Conservation (phyloP, 768 basidiomycete genomes). For the Mrakia blollopis region DNA sequence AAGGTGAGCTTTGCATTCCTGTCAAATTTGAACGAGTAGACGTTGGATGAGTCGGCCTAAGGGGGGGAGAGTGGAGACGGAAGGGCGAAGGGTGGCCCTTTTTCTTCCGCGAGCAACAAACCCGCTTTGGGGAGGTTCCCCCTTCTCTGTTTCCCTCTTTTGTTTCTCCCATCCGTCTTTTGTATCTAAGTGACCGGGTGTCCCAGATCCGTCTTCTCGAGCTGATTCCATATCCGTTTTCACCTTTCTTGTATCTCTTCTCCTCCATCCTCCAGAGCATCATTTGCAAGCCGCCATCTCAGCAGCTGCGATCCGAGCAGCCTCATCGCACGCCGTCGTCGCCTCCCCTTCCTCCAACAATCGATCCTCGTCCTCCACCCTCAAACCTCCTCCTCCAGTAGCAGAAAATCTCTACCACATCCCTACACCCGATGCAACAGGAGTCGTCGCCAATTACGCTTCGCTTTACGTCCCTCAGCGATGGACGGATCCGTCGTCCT, state of each 20-base stretch:
- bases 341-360: slow-evolving; percentile 24
- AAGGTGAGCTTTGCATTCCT: slow-evolving; percentile 23
- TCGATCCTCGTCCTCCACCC: slow-evolving; percentile 35
- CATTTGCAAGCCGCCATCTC: slow-evolving; percentile 49
- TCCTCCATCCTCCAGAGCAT: slow-evolving; percentile 40
- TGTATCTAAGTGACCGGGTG: neutral
- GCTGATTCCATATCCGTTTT: neutral
- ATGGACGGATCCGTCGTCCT: slow-evolving; percentile 74
- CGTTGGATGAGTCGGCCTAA: neutral
- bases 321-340: slow-evolving; percentile 38
- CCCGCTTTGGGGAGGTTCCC: neutral
- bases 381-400: slow-evolving; percentile 45
- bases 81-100: neutral
- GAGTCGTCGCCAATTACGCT: slow-evolving; percentile 66
- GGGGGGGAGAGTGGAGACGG: slow-evolving; percentile 7
- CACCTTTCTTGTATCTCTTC: neutral
- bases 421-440: slow-evolving; percentile 86
- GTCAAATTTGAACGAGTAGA: neutral
- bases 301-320: slow-evolving; percentile 42
- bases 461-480: slow-evolving; percentile 63
- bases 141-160: neutral
- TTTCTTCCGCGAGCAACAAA: too few species aligned
- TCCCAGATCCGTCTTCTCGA: neutral
- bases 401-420: slow-evolving; percentile 56
- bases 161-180: neutral